Conservation (phyloP, 768 basidiomycete genomes). For the Suillus placidus region DNA sequence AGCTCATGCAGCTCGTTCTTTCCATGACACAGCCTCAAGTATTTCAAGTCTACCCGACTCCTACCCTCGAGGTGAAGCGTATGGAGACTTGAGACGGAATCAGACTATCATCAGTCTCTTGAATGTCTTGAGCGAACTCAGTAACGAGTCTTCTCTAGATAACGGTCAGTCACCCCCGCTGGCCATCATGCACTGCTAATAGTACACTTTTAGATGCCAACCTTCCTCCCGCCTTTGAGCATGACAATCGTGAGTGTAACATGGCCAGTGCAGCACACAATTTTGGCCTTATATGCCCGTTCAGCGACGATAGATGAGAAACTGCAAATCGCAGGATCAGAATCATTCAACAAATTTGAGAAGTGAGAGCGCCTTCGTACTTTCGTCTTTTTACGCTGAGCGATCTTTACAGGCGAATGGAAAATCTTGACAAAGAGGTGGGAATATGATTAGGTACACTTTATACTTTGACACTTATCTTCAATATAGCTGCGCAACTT, state of each 20-base stretch:
- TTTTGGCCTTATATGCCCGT: constrained; percentile 17
- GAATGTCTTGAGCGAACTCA: constrained; percentile 48
- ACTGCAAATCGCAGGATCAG: constrained; percentile 51
- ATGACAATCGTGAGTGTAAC: constrained; percentile 49
- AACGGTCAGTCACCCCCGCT: constrained; percentile 31
- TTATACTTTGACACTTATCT: constrained; percentile 16
- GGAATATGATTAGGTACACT: constrained; percentile 8
- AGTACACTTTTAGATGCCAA: constrained; percentile 23
- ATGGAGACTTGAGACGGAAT: constrained; percentile 38
- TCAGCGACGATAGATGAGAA: constrained; percentile 53
- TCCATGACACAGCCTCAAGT: constrained; percentile 30
- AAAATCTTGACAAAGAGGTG: constrained; percentile 52
- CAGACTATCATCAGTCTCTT: constrained; percentile 50
- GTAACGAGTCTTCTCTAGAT: constrained; percentile 39
- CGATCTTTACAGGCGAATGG: constrained; percentile 41
- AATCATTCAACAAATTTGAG: constrained; percentile 51
- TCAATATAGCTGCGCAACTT: constrained; percentile 49
- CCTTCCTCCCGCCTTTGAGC: constrained; percentile 43
- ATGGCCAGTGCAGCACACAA: constrained; percentile 11
- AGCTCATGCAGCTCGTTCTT: constrained; percentile 24
- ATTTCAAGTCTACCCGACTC: constrained; percentile 27
- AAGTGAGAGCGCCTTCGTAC: constrained; percentile 35
- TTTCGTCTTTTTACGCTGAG: constrained; percentile 12
- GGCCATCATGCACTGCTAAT: constrained; percentile 6
- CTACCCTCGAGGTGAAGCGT: constrained; percentile 31